These are phyloP conservation scores for Scleroderma citrinum DNA, from an alignment of 768 basidiomycete species.

Conservation along the genomic window DNA sequence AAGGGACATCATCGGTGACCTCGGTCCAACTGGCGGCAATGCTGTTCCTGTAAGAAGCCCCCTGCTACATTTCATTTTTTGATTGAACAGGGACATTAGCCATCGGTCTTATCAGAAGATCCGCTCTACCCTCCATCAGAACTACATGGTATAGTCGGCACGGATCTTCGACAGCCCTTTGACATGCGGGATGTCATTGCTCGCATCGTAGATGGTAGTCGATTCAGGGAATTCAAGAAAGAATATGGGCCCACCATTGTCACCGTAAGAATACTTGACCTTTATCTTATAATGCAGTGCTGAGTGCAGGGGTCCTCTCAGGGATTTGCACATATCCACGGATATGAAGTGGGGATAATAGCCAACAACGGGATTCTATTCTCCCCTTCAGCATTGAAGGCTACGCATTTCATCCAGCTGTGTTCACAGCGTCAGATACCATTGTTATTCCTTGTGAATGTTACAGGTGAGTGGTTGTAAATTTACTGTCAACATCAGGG, in stretches of 20 bases:
- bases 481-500: background rate
- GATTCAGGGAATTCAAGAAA: slow-evolving; percentile 93
- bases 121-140: slow-evolving; percentile 79
- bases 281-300: background rate
- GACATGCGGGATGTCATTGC: slow-evolving; percentile 95
- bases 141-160: slow-evolving; percentile 87
- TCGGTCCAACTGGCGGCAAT: slow-evolving; percentile 56
- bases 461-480: slow-evolving; percentile 54
- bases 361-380: slow-evolving; percentile 95
- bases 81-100: slow-evolving; percentile 33
- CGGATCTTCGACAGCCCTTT: slow-evolving; percentile 81
- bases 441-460: slow-evolving; percentile 89
- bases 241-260: slow-evolving; percentile 90
- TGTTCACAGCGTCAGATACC: slow-evolving; percentile 91
- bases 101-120: slow-evolving; percentile 52
- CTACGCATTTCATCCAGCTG: slow-evolving; percentile 91
- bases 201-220: slow-evolving; percentile 85
- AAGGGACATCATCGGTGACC: slow-evolving; percentile 68
- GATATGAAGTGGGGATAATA: slow-evolving; percentile 85
- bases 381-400: slow-evolving; percentile 89
- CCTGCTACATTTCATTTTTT: slow-evolving; percentile 1
- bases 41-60: slow-evolving; percentile 40
- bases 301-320: slow-evolving; percentile 22
- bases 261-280: slow-evolving; percentile 47
- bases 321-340: slow-evolving; percentile 88